Base-by-base conservation (phyloP, 495 filamentous ascomycete species). In the Penicillium pancosmium region DNA sequence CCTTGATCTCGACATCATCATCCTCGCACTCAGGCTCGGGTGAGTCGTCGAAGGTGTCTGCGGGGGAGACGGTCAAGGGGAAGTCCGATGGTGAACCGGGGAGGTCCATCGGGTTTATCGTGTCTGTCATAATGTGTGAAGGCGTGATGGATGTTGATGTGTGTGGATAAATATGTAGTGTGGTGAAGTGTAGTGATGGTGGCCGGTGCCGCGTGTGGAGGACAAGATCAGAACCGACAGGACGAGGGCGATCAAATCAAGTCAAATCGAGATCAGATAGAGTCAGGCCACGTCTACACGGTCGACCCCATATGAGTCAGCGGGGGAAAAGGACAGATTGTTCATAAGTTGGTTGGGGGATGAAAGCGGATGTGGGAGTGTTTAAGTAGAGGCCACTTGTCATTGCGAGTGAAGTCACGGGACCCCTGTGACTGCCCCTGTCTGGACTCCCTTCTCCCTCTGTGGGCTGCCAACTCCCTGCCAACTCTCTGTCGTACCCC, bases 61-160 rank as follows among this genome's bases (percentile, higher is more conserved):
- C 76, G n/a, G 80, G 74, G 33, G 79, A 82, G 60, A 83, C 70
- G 16, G 80, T 82, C 57, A 78, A 75, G 38, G 76, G 74, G 16
- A 79, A 57, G 47, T 78, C 73, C 31, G 69, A 54, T 3, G 75
- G 73, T 34, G 69, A 63, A 43, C 57, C 50, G 35, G 71, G 67
- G 27, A 80, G 38, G 51, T 76, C 71, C 55, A 72, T 58, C 25
- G 72, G 60, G 34, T 75, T 70, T 46, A 73, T 72, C 19, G 59
- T 64, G 55, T 73, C 69, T 55, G 74, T 71, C 76, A 80, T 78
- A 33, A 55, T 73, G 57, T 66, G 64, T 57, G 19, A 21, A 21
- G 19, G 48, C 57, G 57, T 63, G 55, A 12, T 38, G 12, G 2
- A 13, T n/a, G 36, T n/a, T 38, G 36, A 38, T 38, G 36, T 38